Evolutionary conservation across 2,329 filamentous ascomycete species (phyloP).

Genomic region (Aspergillus sp.): DNA sequence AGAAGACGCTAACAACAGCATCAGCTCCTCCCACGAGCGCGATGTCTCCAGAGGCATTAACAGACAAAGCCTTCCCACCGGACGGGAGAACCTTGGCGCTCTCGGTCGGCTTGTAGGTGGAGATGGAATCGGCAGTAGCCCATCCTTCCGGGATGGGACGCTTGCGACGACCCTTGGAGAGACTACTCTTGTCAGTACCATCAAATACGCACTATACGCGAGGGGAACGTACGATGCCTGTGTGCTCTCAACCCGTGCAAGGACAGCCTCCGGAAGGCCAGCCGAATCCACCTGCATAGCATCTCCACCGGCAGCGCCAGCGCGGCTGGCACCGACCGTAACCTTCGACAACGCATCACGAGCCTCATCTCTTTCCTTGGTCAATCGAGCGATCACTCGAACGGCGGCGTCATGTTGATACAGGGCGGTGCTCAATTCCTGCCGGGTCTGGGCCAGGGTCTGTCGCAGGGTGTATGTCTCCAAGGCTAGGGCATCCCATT

Average conservation of each 20-base stretch:
- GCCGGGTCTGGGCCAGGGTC: conserved; percentile 82
- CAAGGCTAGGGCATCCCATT: conserved; percentile 92
- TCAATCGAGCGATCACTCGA: conserved; percentile 84
- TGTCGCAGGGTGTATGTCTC: conserved; percentile 90
- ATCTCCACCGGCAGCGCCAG: conserved; percentile 60
- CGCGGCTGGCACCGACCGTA: conserved; percentile 61
- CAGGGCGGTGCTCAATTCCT: conserved; percentile 88
- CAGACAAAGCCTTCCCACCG: conserved; percentile 55
- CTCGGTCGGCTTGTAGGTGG: conserved; percentile 54
- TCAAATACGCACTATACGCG: background rate
- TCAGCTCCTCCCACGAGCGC: conserved; percentile 73
- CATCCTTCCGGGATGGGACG: conserved; percentile 80
- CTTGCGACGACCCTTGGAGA: conserved; percentile 87
- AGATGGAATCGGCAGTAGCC: conserved; percentile 72
- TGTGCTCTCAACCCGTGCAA: conserved; percentile 72
- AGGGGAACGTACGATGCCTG: conserved; percentile 67
- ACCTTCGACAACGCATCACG: conserved; percentile 84
- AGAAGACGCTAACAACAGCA: conserved; percentile 73
- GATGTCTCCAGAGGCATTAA: conserved; percentile 61
- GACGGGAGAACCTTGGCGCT: conserved; percentile 59
- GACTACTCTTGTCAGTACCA: conserved; percentile 48
- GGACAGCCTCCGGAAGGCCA: conserved; percentile 68
- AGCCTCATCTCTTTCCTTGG: conserved; percentile 89
- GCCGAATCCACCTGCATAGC: conserved; percentile 90
- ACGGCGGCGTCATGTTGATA: conserved; percentile 98